Evolutionary conservation across 2,329 filamentous ascomycete species (phyloP), one percentile per base, ranked within the genome.

Genomic region (Fusarium caatingaense): DNA sequence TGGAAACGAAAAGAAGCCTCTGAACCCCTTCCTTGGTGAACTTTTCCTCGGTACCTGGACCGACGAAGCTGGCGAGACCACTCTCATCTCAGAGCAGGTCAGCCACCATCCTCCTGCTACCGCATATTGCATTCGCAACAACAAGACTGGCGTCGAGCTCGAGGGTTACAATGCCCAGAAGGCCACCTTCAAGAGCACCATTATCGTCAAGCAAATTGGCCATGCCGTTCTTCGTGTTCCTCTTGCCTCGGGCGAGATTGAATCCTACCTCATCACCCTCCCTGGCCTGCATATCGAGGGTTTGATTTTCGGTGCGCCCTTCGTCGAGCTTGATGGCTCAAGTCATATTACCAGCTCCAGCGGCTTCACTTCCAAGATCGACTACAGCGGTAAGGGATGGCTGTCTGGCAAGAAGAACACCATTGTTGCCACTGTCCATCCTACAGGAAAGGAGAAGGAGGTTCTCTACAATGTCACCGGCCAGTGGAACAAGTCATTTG

Each of bases 81-180:
- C 92, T 74, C 87, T 99, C 71, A 87, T 97, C 75, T 97, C 93
- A 77, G 95, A 98, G 83, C 95, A 98, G 86, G 96, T 98, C 72
- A 91, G 88, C 80, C 95, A 98, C 80, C 96, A 99, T 78, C 95
- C 95, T 55, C 95, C 96, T 4, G 93, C 94, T 37, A 99, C 95
- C 2, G 96, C 95, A 45, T 99, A 98, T 83, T 91, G 89, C 78
- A 97, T 98, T 79, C 91, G 89, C 81, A 98, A 99, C 81, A 84
- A 91, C 68, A 89, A 93, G 77, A 89, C 96, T 67, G 93, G 94
- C 63, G 89, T 98, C 51, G 85, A 86, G 76, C 83, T 91, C n/a
- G 85, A 91, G 83, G 95, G 95, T 56, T 98, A 97, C 83, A 98
- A 98, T 77, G 95, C 93, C 18, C 96, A 98, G 78, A 98, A 97